Evolutionary conservation across 768 basidiomycete species (phyloP).

Genomic region (Phylloporus scabripes): DNA sequence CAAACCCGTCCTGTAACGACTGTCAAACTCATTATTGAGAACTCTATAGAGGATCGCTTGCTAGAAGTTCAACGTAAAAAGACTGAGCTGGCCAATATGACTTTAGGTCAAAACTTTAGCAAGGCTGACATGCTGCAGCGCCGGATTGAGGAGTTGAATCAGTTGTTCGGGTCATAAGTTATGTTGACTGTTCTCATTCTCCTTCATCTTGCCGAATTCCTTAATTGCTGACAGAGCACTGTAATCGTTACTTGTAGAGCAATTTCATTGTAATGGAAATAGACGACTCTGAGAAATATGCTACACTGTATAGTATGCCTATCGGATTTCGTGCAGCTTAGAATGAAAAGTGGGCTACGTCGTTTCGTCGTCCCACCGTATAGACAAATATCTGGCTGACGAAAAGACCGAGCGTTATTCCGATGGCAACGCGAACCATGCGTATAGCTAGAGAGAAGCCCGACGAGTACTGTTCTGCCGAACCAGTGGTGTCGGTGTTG

Average conservation of each 20-base stretch:
- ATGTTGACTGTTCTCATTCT: conserved; percentile 13
- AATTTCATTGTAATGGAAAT: conserved; percentile 27
- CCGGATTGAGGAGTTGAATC: conserved; percentile 81
- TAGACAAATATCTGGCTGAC: conserved; percentile 74
- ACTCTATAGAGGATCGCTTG: conserved; percentile 89
- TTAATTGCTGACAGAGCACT: conserved; percentile 16
- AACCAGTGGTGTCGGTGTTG: conserved; percentile 40
- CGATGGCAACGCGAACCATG: conserved; percentile 81
- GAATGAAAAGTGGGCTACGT: conserved; percentile 71
- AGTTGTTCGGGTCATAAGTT: conserved; percentile 57
- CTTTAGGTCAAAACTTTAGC: conserved; percentile 79
- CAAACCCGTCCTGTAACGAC: conserved; percentile 90
- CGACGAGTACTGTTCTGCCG: conserved; percentile 57
- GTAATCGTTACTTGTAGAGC: conserved; percentile 32
- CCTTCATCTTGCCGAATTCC: conserved; percentile 13
- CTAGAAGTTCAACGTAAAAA: conserved; percentile 94
- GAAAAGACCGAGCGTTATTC: conserved; percentile 81
- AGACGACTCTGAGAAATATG: conserved; percentile 15
- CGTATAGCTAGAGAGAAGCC: conserved; percentile 76
- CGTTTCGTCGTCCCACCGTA: conserved; percentile 67
- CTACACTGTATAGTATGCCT: background rate
- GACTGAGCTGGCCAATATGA: conserved; percentile 90
- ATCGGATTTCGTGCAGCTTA: conserved; percentile 27
- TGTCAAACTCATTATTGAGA: conserved; percentile 88
- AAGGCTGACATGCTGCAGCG: conserved; percentile 85